A percentile compares a stretch with the other conserved stretches of the same genome.
Conservation (phyloP, 768 basidiomycete genomes). For the Lactarius sanguifluus region DNA sequence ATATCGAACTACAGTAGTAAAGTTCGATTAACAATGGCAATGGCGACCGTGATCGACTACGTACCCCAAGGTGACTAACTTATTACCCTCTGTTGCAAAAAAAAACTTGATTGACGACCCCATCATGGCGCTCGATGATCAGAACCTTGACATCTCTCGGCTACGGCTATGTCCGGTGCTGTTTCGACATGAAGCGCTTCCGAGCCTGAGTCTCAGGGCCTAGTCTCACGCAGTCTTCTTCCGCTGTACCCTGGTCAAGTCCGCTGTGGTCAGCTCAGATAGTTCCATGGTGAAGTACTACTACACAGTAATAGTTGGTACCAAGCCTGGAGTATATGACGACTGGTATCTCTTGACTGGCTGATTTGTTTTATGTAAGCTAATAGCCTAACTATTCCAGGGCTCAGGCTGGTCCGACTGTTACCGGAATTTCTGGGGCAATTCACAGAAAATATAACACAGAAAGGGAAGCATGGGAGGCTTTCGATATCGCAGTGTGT, state of each 20-base stretch:
- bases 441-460: slow-evolving; percentile 22
- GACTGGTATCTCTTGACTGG: slow-evolving; percentile 22
- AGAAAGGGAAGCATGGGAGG: slow-evolving; percentile 6
- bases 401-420: slow-evolving; percentile 18
- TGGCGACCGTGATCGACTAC: not conserved
- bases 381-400: slow-evolving; percentile 5
- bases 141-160: not conserved
- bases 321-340: slow-evolving; percentile 12
- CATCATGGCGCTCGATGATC: not conserved
- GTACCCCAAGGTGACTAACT: not conserved
- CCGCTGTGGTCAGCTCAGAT: not conserved
- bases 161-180: slow-evolving; percentile 24
- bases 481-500: slow-evolving; percentile 8
- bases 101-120: no score
- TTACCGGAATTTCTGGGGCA: slow-evolving; percentile 11
- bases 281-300: slow-evolving; percentile 9
- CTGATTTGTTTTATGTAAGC: not conserved
- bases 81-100: not conserved
- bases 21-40: not conserved
- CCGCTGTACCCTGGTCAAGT: not conserved
- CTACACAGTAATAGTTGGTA: slow-evolving; percentile 21
- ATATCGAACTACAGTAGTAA: not conserved
- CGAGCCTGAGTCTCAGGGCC: no score
- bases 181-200: slow-evolving; percentile 1
- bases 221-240: not conserved